Conservation (phyloP, 352 stramenopile species). For the Thalassiosira mediterranea region DNA sequence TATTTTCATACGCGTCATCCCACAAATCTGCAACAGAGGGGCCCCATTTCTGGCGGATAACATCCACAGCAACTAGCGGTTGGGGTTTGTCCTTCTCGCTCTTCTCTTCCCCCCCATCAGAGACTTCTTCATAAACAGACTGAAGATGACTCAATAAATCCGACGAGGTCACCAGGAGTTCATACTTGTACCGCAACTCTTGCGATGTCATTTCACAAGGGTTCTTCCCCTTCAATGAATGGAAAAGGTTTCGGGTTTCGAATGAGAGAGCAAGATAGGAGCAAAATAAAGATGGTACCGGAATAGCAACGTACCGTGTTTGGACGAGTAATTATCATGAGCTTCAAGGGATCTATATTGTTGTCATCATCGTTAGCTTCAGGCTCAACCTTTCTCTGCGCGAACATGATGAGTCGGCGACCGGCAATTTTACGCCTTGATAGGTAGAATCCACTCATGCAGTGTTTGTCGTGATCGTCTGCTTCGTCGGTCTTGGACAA, state of each 20-base stretch:
- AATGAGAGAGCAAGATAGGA: too few relatives aligned
- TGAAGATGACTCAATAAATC: slow-evolving; percentile 28
- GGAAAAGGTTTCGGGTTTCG: too few relatives aligned
- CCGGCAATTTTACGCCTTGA: slow-evolving; percentile 58
- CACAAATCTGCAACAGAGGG: slow-evolving; percentile 38
- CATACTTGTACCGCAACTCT: slow-evolving; percentile 67
- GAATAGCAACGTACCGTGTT: slow-evolving; percentile 64
- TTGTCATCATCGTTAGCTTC: slow-evolving; percentile 28
- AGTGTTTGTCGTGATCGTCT: slow-evolving; percentile 37
- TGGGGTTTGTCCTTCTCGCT: slow-evolving; percentile 29
- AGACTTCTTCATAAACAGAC: slow-evolving; percentile 20
- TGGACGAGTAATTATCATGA: slow-evolving; percentile 69
- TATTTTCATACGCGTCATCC: slow-evolving; percentile 53
- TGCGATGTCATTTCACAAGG: slow-evolving; percentile 56
- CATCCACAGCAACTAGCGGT: slow-evolving; percentile 13
- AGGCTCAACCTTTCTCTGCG: slow-evolving; percentile 54
- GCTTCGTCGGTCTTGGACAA: slow-evolving; percentile 17
- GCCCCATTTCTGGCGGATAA: slow-evolving; percentile 38
- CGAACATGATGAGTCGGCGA: slow-evolving; percentile 55
- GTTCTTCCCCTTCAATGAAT: slow-evolving; percentile 42
- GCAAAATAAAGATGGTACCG: too few relatives aligned
- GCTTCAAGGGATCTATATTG: slow-evolving; percentile 51
- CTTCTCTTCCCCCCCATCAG: slow-evolving; percentile 36
- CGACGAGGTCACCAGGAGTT: slow-evolving; percentile 30
- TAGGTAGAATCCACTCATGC: slow-evolving; percentile 61